These are phyloP conservation scores for Leishmania tropica DNA, from an alignment of 208 protist genomes.

Conservation along the genomic window DNA sequence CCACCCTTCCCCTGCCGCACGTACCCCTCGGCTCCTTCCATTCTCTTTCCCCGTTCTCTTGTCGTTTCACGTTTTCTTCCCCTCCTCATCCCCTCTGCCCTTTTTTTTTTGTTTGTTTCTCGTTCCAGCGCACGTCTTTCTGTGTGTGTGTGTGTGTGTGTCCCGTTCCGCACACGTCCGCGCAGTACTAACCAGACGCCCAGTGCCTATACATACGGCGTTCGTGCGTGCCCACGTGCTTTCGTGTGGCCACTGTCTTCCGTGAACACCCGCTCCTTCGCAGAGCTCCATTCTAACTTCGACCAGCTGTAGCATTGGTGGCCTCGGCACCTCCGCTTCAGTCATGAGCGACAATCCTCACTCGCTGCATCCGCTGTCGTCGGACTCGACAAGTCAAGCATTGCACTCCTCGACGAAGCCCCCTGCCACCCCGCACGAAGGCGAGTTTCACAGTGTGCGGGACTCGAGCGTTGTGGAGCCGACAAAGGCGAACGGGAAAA, in stretches of 20 bases:
- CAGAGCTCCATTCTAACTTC: neutral
- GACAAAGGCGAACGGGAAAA: conserved; percentile 21
- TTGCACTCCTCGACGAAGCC: neutral
- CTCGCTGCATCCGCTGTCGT: neutral
- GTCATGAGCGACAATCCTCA: conserved; percentile 5
- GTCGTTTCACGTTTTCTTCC: too few species aligned
- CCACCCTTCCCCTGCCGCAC: too few species aligned
- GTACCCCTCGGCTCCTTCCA: too few species aligned
- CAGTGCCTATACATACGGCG: neutral
- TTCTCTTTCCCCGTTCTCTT: too few species aligned
- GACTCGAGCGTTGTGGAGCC: conserved; percentile 20
- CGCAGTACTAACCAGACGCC: neutral
- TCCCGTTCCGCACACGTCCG: neutral
- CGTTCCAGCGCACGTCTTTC: too few species aligned
- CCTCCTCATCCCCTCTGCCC: too few species aligned
- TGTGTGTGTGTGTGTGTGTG: too few species aligned
- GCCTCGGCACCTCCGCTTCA: neutral
- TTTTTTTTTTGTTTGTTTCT: too few species aligned
- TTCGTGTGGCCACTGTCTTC: neutral
- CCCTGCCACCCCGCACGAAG: conserved; percentile 10
- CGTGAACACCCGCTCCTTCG: neutral
- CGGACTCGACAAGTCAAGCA: neutral
- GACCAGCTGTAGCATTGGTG: neutral
- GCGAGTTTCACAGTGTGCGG: conserved; percentile 40
- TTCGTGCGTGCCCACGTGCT: neutral